Percentiles rank a stretch among this genome's conserved stretches.
phyloP scores from a whole-genome alignment of 2,329 filamentous ascomycete species.

The Lachnellula suecica region DNA sequence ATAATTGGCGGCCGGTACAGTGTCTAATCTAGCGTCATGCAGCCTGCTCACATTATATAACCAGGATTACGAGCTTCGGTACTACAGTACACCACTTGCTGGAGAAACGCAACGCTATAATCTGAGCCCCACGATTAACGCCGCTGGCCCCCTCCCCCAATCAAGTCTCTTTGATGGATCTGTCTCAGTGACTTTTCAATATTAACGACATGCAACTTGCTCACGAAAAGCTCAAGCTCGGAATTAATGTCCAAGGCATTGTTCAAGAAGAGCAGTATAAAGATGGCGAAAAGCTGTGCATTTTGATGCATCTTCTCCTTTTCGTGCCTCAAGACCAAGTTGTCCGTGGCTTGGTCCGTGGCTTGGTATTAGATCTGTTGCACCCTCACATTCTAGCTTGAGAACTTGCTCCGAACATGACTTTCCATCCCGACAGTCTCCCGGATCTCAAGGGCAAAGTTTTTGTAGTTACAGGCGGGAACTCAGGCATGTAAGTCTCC shows the following conservation, averaged over 20 bases:
- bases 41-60: conserved; percentile 34
- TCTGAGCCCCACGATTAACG: conserved; percentile 21
- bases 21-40: conserved; percentile 34
- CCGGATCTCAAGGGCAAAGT: conserved; percentile 43
- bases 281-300: conserved; percentile 16
- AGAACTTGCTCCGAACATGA: conserved; percentile 28
- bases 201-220: conserved; percentile 18
- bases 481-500: conserved; percentile 43
- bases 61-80: conserved; percentile 2
- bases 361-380: too few species aligned
- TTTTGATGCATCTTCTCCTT: conserved; percentile 16
- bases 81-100: conserved; percentile 4
- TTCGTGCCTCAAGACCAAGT: too few species aligned
- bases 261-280: conserved; percentile 28
- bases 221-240: conserved; percentile 12
- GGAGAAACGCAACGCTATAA: conserved; percentile 6
- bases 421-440: conserved; percentile 41
- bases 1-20: conserved; percentile 3
- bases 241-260: conserved; percentile 12
- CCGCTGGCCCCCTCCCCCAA: conserved; percentile 29
- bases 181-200: conserved; percentile 14
- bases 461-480: conserved; percentile 45
- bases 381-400: conserved; percentile 16
- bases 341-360: too few species aligned
- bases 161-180: conserved; percentile 11